phyloP scores from a whole-genome alignment of 306 rosid genomes.

The Acacia crassicarpa region DNA sequence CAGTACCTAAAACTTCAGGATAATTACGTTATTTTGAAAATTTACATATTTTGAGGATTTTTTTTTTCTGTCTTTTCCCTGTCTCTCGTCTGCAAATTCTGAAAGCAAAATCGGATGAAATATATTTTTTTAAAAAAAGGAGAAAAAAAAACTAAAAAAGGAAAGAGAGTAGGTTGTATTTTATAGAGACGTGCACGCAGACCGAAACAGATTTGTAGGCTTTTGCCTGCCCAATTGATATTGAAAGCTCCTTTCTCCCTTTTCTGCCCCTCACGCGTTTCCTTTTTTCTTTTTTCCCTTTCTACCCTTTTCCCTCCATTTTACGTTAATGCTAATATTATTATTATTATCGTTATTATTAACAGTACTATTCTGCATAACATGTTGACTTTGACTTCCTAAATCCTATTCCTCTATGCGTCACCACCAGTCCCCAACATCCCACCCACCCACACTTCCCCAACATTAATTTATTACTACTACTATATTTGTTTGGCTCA shows the following conservation, averaged over 20 bases:
- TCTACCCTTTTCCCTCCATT: background rate
- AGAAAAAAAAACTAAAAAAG: no score
- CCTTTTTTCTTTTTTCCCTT: background rate
- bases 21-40: no score
- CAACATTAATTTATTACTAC: background rate
- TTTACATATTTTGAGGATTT: no score
- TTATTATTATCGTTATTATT: no score
- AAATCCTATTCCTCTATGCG: constrained; percentile 10
- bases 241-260: background rate
- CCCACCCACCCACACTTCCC: background rate
- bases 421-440: constrained; percentile 14
- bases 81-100: no score
- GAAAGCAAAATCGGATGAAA: no score
- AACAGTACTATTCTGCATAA: background rate
- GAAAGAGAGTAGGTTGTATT: background rate
- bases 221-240: background rate
- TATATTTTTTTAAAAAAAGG: no score
- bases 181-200: constrained; percentile 61
- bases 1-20: no score
- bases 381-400: constrained; percentile 63
- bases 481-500: no score
- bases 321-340: background rate
- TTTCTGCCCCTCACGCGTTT: constrained; percentile 54
- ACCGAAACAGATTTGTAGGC: constrained; percentile 45
- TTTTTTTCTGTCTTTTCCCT: no score